Conservation (phyloP, 208 protist species). For the Cochliopodium minus region DNA sequence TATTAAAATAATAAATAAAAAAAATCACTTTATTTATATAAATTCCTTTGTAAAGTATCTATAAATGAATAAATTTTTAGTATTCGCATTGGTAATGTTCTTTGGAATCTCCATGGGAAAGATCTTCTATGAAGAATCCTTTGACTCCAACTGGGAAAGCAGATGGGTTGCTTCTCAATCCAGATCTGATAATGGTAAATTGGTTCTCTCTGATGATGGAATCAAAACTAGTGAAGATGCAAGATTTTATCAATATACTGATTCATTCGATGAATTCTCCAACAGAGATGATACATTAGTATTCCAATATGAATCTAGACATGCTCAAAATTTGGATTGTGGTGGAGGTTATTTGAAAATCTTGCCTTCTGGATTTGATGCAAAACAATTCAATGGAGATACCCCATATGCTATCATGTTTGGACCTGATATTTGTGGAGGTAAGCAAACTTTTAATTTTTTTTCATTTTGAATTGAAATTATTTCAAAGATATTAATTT, state of each 20-base stretch:
- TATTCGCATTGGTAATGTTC: no score
- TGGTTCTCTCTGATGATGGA: slow-evolving; percentile 44
- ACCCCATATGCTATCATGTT: slow-evolving; percentile 79
- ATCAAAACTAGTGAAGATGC: slow-evolving; percentile 58
- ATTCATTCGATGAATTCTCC: slow-evolving; percentile 41
- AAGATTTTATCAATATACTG: slow-evolving; percentile 60
- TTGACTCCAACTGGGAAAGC: slow-evolving; percentile 23
- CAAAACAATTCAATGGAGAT: slow-evolving; percentile 54
- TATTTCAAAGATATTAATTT: no score
- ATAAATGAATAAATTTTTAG: no score
- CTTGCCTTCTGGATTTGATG: slow-evolving; percentile 44
- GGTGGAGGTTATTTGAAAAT: slow-evolving; percentile 79
- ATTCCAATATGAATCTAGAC: slow-evolving; percentile 65
- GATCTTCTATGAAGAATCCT: no score
- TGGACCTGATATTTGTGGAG: slow-evolving; percentile 75
- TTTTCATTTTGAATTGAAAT: no score
- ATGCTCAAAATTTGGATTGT: slow-evolving; percentile 64
- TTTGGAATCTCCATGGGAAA: no score
- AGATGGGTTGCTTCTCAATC: slow-evolving; percentile 41
- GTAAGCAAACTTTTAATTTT: no score
- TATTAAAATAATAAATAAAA: no score
- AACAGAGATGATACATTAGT: slow-evolving; percentile 68
- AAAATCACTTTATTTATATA: no score
- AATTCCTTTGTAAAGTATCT: no score
- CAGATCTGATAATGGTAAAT: slow-evolving; percentile 40